Evolutionary conservation across 768 basidiomycete genomes (phyloP).

Genomic region (Boletus sp.): DNA sequence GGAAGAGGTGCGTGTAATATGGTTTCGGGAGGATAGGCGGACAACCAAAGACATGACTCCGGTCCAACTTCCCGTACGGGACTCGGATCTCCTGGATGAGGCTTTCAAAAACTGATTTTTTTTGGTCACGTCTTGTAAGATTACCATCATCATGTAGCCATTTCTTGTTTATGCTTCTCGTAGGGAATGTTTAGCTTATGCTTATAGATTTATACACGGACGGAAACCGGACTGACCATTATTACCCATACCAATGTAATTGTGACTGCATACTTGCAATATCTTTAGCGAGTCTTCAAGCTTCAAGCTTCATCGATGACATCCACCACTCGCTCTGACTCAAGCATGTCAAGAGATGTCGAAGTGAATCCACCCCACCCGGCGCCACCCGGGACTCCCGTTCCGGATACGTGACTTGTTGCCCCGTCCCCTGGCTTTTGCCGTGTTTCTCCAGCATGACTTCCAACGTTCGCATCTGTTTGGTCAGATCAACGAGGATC

Average conservation of each 20-base stretch:
- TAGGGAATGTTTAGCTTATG: constrained; percentile 15
- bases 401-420: constrained; percentile 23
- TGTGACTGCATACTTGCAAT: constrained; percentile 5
- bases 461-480: constrained; percentile 54
- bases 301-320: background rate
- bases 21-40: constrained; percentile 38
- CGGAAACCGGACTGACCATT: background rate
- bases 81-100: constrained; percentile 25
- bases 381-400: constrained; percentile 36
- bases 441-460: constrained; percentile 51
- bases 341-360: constrained; percentile 51
- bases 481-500: background rate
- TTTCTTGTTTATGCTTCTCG: constrained; percentile 10
- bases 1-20: constrained; percentile 43
- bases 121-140: background rate
- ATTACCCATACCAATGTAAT: constrained; percentile 10
- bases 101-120: constrained; percentile 33
- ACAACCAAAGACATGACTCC: constrained; percentile 37
- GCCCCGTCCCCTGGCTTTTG: constrained; percentile 18
- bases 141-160: constrained; percentile 5
- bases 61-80: constrained; percentile 5
- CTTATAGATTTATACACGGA: constrained; percentile 25
- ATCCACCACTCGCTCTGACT: constrained; percentile 61
- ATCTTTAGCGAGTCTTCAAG: background rate
- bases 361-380: constrained; percentile 53